A percentile compares a stretch with the other conserved stretches of the same genome.
phyloP scores from a whole-genome alignment of 2,329 filamentous ascomycete species.

The Ophiostoma populinum region DNA sequence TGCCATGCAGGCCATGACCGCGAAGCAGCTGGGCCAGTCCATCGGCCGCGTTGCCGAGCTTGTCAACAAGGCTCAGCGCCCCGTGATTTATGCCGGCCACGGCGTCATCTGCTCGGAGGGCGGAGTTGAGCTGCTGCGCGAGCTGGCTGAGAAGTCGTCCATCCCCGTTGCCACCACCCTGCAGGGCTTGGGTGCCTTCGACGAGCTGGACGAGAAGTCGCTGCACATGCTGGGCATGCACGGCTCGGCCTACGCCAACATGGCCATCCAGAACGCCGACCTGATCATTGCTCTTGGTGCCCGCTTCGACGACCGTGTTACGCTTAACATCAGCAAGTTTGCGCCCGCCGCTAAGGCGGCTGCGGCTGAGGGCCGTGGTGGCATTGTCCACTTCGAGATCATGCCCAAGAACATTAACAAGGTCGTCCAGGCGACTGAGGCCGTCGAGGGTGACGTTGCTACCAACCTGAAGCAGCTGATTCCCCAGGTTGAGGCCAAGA shows the following conservation, averaged over 20 bases:
- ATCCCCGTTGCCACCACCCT: constrained; percentile 95
- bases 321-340: constrained; percentile 64
- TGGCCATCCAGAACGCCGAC: constrained; percentile 94
- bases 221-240: constrained; percentile 99
- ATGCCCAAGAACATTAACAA: constrained; percentile 99
- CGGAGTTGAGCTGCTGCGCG: constrained; percentile 62
- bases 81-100: constrained; percentile 86
- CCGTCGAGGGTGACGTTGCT: constrained; percentile 81
- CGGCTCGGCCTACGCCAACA: constrained; percentile 90
- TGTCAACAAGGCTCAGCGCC: constrained; percentile 81
- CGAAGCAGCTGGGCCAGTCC: constrained; percentile 54
- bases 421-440: constrained; percentile 90
- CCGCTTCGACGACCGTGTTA: constrained; percentile 94
- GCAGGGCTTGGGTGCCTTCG: constrained; percentile 79
- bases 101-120: constrained; percentile 68
- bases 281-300: constrained; percentile 87
- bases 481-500: constrained; percentile 47
- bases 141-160: constrained; percentile 74
- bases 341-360: constrained; percentile 76
- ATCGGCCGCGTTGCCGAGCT: constrained; percentile 64
- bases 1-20: constrained; percentile 56
- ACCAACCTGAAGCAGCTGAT: constrained; percentile 61
- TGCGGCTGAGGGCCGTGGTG: constrained; percentile 68
- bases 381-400: constrained; percentile 95
- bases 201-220: constrained; percentile 85